Evolutionary conservation across 1,284 basidiomycete genomes (phyloP).

Genomic region (Boletus hoseneyae): DNA sequence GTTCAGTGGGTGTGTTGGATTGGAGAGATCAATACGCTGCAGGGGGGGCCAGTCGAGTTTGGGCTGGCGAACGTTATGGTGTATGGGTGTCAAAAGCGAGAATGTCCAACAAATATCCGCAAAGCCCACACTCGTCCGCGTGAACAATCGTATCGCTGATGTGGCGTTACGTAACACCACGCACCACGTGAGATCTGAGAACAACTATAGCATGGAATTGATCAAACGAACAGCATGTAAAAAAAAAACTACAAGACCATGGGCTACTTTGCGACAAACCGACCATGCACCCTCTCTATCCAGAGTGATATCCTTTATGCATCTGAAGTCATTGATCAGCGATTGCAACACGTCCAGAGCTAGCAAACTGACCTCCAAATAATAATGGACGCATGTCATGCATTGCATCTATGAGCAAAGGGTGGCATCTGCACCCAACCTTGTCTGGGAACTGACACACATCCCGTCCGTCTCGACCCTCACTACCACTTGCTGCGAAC

Average conservation of each 20-base stretch:
- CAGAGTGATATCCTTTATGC: slow-evolving; percentile 11
- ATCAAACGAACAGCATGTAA: slow-evolving; percentile 24
- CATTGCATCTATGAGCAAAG: slow-evolving; percentile 13
- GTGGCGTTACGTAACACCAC: slow-evolving; percentile 36
- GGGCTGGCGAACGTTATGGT: background rate
- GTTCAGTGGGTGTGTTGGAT: background rate
- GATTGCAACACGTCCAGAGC: background rate
- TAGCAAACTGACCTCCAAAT: slow-evolving; percentile 23
- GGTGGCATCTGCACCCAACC: slow-evolving; percentile 4
- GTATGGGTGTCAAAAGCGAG: slow-evolving; percentile 16
- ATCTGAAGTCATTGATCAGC: slow-evolving; percentile 16
- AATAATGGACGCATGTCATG: slow-evolving; percentile 12
- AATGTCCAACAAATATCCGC: slow-evolving; percentile 24
- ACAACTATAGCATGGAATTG: slow-evolving; percentile 13
- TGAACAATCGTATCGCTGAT: slow-evolving; percentile 6
- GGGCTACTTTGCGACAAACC: slow-evolving; percentile 23
- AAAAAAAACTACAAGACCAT: slow-evolving; percentile 25
- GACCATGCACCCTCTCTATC: slow-evolving; percentile 14
- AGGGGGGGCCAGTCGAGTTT: background rate
- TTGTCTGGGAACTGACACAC: slow-evolving; percentile 9
- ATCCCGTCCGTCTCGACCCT: background rate
- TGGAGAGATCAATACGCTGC: background rate
- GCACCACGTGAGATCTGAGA: background rate
- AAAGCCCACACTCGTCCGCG: slow-evolving; percentile 15
- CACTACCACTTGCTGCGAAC: slow-evolving; percentile 2